Evolutionary conservation across 768 basidiomycete species (phyloP), one percentile per base, ranked within the genome.

Genomic region (Podaxis sp.): DNA sequence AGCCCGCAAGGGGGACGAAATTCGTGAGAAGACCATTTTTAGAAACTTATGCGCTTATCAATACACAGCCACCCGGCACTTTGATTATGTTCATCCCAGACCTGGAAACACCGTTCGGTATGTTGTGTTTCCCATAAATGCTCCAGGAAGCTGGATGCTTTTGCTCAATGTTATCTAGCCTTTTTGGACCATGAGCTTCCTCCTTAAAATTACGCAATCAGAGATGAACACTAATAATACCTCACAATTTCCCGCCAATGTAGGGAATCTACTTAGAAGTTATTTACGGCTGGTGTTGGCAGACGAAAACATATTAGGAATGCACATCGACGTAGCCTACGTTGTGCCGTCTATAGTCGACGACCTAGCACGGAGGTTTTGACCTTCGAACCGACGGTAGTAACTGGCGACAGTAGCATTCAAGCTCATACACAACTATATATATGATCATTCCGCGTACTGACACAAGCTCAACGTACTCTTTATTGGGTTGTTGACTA

Each of bases 41-140:
- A 49, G 58, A 37, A 38, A n/a, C 30, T 12, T 24, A 20, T 15
- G 48, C 36, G 48, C n/a, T 24, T 28, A 40, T 40, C 48, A 49
- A 3, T 37, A 53, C 60, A 62, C 60, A 33, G 60, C 60, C 60
- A 62, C 52, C 52, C 60, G 60, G 60, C 17, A 26, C 60, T 62
- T 54, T 55, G 20, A 62, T 56, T 44, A 13, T 41, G 11, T 6
- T 15, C 7, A n/a, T 57, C 41, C 56, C 15, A 33, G 20, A 50
- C 58, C 48, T n/a, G 33, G 20, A 49, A 20, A 8, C 30, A 8
- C 28, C 28, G 7, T 40, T 20, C 26, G 24, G 37, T 40, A 37
- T 22, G 36, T 30, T 40, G 20, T 56, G 17, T 24, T 12, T 40
- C 22, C 54, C 33, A 20, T 56, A 38, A 38, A 11, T 20, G 20